phyloP scores from a whole-genome alignment of 768 basidiomycete genomes.

The Lentinus brumalis region DNA sequence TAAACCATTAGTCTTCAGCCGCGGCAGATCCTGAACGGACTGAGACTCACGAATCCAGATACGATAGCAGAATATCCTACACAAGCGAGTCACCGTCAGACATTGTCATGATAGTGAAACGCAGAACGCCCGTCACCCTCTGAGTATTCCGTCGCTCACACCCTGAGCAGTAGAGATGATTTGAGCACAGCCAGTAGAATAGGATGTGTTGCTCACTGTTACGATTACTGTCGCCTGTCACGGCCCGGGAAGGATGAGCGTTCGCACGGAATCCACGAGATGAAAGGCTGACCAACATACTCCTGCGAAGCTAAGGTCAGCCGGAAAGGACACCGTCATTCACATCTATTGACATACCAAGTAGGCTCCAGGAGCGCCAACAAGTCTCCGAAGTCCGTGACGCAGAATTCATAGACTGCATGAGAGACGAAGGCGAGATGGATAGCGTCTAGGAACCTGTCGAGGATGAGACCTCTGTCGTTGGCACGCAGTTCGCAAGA shows the following conservation, averaged over 20 bases:
- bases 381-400: constrained; percentile 7
- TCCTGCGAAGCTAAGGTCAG: neutral
- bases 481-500: neutral
- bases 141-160: neutral
- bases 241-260: neutral
- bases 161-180: neutral
- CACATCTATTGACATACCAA: constrained; percentile 7
- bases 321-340: too few species aligned
- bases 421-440: constrained; percentile 23
- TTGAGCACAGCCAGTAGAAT: neutral
- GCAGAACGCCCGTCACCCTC: neutral
- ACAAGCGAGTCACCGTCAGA: neutral
- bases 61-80: constrained; percentile 1
- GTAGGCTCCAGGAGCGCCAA: neutral
- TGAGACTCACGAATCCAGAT: neutral
- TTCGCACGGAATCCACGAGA: neutral
- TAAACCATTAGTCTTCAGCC: neutral
- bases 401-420: constrained; percentile 13
- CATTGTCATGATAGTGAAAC: neutral
- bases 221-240: neutral
- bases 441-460: constrained; percentile 23
- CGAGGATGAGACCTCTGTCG: neutral
- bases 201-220: neutral
- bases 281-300: constrained; percentile 6
- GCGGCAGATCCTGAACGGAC: neutral